Evolutionary conservation across 306 rosid genomes (phyloP), one percentile per base, ranked within the genome.

Genomic region (Mimosa bimucronata): DNA sequence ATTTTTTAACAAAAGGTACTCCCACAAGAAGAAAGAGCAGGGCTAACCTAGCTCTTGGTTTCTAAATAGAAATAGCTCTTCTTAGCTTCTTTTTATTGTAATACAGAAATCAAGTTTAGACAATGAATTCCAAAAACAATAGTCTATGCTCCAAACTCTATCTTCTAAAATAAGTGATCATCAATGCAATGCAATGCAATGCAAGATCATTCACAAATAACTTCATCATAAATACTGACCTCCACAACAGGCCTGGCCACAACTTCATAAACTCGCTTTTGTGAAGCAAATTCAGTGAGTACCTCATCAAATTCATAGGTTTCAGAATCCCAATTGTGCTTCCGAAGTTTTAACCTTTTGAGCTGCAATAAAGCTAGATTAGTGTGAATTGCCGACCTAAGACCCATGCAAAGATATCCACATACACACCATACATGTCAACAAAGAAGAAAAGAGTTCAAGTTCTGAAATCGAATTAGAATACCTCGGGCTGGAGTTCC

Each of bases 241-340:
- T 96, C 99, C 82, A 96, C 97, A 83, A 96, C 99, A 81, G 99
- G 99, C 88, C 94, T 96, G 9, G 97, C 99, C 71, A 96, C 99
- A 14, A 88, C 98, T 91, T 96, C 97, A 79, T 93, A 96, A 78
- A 96, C 98, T 75, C 99, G 97, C 71, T 96, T 96, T 73, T 96
- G 99, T 62, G 99, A 96, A 67, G 99, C 91, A 79, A 96, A 93
- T 83, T 96, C 99, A 9, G 98, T 96, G 48, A 96, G 98, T 67
- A 96, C 97, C 88, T 96, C 99, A 80, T 96, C 99, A 52, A 96
- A 96, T 87, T 93, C 93, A 74, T 87, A 96, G 50, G 99, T 93
- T 81, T 96, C 99, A n/a, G 94, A 86, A 85, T 96, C 98, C 99
- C 99, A 96, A 80, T 96, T 96, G 90, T 93, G 92, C 86, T 92